phyloP scores from a whole-genome alignment of 108 stramenopile species.

The Epipyxis sp. region DNA sequence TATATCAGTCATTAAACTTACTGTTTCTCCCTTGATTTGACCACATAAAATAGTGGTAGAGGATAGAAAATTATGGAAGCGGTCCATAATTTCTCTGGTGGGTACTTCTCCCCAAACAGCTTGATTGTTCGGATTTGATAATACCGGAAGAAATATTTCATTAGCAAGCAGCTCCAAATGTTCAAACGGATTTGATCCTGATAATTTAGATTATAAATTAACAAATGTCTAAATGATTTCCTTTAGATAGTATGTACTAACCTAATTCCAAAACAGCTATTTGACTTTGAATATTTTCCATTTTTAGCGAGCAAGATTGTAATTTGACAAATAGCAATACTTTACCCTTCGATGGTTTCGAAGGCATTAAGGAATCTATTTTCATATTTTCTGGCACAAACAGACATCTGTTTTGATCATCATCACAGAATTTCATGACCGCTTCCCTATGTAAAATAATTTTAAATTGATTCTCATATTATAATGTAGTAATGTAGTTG shows the following conservation, averaged over 20 bases:
- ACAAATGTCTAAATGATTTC: too few relatives aligned
- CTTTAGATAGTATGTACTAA: too few relatives aligned
- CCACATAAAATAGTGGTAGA: slow-evolving; percentile 75
- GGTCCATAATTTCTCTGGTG: slow-evolving; percentile 70
- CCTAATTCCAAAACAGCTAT: slow-evolving; percentile 65
- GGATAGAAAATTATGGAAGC: slow-evolving; percentile 72
- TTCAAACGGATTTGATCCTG: slow-evolving; percentile 67
- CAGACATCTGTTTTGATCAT: slow-evolving; percentile 42
- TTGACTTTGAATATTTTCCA: slow-evolving; percentile 45
- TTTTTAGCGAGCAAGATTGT: slow-evolving; percentile 46
- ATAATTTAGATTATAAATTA: too few relatives aligned
- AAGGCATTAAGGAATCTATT: slow-evolving; percentile 47
- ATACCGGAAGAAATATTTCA: slow-evolving; percentile 70
- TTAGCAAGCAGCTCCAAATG: slow-evolving; percentile 73
- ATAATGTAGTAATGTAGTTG: not conserved
- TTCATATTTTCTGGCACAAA: slow-evolving; percentile 38
- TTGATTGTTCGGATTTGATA: slow-evolving; percentile 71
- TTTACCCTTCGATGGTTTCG: slow-evolving; percentile 60
- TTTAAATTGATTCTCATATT: not conserved
- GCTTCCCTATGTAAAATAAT: slow-evolving; percentile 8
- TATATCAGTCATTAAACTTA: too few relatives aligned
- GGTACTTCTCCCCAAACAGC: slow-evolving; percentile 76
- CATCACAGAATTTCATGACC: slow-evolving; percentile 35
- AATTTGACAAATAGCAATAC: slow-evolving; percentile 61
- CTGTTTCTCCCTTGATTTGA: slow-evolving; percentile 79